Evolutionary conservation across 129 eudicot species (phyloP).

Genomic region (Artemisia argyi): DNA sequence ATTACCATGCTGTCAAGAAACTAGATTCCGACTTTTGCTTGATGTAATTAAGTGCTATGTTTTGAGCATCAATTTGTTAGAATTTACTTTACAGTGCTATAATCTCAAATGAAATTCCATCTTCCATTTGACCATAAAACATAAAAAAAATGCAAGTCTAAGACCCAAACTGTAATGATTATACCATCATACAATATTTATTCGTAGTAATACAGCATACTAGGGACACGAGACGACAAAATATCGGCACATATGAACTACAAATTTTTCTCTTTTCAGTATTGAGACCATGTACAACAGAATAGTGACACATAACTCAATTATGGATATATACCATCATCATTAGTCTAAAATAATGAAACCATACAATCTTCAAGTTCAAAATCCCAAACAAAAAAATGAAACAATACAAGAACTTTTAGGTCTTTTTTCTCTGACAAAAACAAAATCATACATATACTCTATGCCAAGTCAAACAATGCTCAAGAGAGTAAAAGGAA

Average conservation of each 20-base stretch:
- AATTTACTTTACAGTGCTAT: too few relatives aligned
- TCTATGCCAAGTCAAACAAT: slow-evolving; percentile 13
- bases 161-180: neutral
- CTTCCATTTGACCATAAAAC: too few relatives aligned
- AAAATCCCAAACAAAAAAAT: slow-evolving; percentile 27
- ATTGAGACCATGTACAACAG: slow-evolving; percentile 9
- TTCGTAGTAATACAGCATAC: neutral
- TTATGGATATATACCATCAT: slow-evolving; percentile 16
- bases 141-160: neutral
- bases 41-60: neutral
- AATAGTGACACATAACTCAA: slow-evolving; percentile 5
- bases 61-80: too few relatives aligned
- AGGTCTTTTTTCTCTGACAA: slow-evolving; percentile 15
- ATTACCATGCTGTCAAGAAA: neutral
- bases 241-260: neutral
- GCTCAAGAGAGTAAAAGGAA: slow-evolving; percentile 5
- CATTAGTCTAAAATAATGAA: slow-evolving; percentile 12
- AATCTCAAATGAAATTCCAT: too few relatives aligned
- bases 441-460: slow-evolving; percentile 17
- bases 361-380: slow-evolving; percentile 16
- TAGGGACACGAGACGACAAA: neutral
- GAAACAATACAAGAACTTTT: slow-evolving; percentile 26
- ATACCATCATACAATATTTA: neutral
- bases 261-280: neutral
- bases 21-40: neutral